Evolutionary conservation across 106 monocot genomes (phyloP), one percentile per base, ranked within the genome.

Genomic region (Acorus gramineus): DNA sequence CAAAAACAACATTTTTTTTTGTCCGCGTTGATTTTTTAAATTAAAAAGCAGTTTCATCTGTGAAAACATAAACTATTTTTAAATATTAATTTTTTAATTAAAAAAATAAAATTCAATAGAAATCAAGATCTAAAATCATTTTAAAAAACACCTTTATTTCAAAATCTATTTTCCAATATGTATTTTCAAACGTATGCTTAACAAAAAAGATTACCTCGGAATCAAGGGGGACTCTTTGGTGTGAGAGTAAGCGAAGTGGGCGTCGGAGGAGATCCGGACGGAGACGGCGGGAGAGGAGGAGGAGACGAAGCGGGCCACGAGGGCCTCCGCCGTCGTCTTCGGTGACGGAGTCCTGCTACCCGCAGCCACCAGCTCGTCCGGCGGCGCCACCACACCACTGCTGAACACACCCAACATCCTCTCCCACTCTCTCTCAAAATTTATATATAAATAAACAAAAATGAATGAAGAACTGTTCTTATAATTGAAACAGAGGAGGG

Each of bases 261-360:
- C 90, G 52, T 61, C 55, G 44, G 76, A 69, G 44, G 82, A 76
- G 59, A 87, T 66, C 67, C 74, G 74, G 14, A 90, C 44, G 28
- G 84, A 90, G 44, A 87, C 82, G 8, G 86, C 79, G 8, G 78
- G 65, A 4, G 61, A 63, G 47, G 76, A 11, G 47, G 59, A 8
- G 11, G 4, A 46, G 7, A 87, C 44, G 66, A 95, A 95, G 2
- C 77, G 74, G 14, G 57, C 61, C 12, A 95, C 80, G 52, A 95
- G 78, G 73, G 80, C 84, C 6, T 80, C 67, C 14, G 84, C 95
- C 54, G 76, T 72, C 6, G 95, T 90, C 79, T 95, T 95, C 3
- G 94, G 94, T 44, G 94, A 86, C 59, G 94, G 94, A 46, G 94
- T 90, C 61, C 90, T 69, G 82, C 90, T 87, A 3, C 90, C 94